Evolutionary conservation across 2,329 filamentous ascomycete species (phyloP), one percentile per base, ranked within the genome.

Genomic region (Fusarium oligoseptatum): DNA sequence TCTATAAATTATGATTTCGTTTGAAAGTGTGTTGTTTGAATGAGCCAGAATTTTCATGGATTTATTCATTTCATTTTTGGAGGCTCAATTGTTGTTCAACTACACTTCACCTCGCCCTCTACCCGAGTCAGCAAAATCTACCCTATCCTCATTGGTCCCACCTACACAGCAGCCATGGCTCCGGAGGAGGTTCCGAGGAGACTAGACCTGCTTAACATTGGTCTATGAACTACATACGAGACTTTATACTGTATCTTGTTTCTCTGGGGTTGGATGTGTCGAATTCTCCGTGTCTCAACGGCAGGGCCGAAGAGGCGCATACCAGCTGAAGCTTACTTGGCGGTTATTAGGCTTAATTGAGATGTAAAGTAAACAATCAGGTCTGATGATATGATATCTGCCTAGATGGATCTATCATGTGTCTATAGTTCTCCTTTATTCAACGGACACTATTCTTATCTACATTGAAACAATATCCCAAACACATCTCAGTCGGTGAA

Each of bases 41-140:
- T 8, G 1, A 3, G 3, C 8, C 2, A 6, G 1, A 36, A 12
- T 36, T 67, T 67, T 55, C 2, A 20, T 45, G 1, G 17, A 20
- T 32, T 61, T 72, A 63, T 67, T 66, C 22, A 6, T 22, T 2
- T 0, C 14, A 3, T 4, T 41, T 41, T 24, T 27, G 57, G 12
- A 50, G 12, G 14, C 9, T 60, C 58, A 58, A 69, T 68, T 36
- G 55, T 56, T 41, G 24, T 43, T 58, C 14, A 39, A 56, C 20
- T 45, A 17, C 22, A 24, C 10, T 55, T 39, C 15, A 22, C 22
- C 17, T 52, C 48, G 34, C 68, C 50, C 34, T 29, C 43, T 66
- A 15, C 63, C 63, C 66, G 56, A 77, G 77, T 79, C 66, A 79
- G 76, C 77, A 75, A 27, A 70, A 77, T 76, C 64, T 50, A 74